Conservation (phyloP, 2,329 filamentous ascomycete species). For the Penicillium expansum region DNA sequence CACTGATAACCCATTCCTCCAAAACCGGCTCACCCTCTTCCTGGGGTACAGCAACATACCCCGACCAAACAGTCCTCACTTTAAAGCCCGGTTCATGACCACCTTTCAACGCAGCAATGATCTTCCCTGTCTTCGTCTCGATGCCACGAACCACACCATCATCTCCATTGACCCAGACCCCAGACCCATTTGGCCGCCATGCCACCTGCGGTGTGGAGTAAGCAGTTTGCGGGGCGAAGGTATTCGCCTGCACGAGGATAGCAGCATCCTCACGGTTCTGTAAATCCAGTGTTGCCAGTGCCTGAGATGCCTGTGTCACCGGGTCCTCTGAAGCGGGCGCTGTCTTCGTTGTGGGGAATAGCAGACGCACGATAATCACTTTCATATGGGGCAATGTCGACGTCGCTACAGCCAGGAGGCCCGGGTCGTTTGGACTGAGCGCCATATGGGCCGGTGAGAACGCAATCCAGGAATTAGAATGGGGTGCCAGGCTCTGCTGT, state of each 20-base stretch:
- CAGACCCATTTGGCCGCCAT: slow-evolving; percentile 61
- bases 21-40: slow-evolving; percentile 23
- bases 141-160: slow-evolving; percentile 62
- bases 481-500: slow-evolving; percentile 60
- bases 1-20: slow-evolving; percentile 59
- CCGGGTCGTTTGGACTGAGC: slow-evolving; percentile 54
- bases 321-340: slow-evolving; percentile 10
- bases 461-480: slow-evolving; percentile 62
- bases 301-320: slow-evolving; percentile 52
- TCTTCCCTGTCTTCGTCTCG: slow-evolving; percentile 58
- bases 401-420: slow-evolving; percentile 58
- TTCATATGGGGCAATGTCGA: slow-evolving; percentile 63
- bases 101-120: slow-evolving; percentile 48
- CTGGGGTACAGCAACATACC: slow-evolving; percentile 36
- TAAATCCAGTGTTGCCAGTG: slow-evolving; percentile 49
- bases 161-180: slow-evolving; percentile 64
- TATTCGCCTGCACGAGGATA: slow-evolving; percentile 59
- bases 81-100: slow-evolving; percentile 59
- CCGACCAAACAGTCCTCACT: slow-evolving; percentile 58
- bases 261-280: slow-evolving; percentile 59
- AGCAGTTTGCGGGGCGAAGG: slow-evolving; percentile 61
- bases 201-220: slow-evolving; percentile 62
- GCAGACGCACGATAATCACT: slow-evolving; percentile 56
- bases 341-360: slow-evolving; percentile 46
- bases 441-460: slow-evolving; percentile 61